Base-by-base conservation (phyloP, 768 basidiomycete genomes). In the Leccinum aurantiacum region DNA sequence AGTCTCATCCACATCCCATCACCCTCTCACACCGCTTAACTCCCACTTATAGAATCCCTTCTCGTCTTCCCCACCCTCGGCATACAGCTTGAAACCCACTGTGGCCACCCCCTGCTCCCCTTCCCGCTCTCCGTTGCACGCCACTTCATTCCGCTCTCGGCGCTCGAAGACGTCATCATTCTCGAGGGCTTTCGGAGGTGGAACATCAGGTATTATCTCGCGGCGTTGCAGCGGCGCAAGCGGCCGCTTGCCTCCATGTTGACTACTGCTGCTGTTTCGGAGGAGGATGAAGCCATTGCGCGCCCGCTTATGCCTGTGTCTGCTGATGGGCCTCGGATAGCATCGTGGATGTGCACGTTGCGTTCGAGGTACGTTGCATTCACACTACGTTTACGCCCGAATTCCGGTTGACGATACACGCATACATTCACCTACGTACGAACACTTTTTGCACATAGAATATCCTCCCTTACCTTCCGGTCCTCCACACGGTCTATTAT, bases 171-270 rank as follows among this genome's bases (percentile, higher is more conserved):
- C 58, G 76, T 89, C 48, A 65, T 91, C 29, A 86, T 93, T 56
- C 88, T 91, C 65, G 91, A 93, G 70, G 90, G 85, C 2, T 70
- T 92, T 15, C 78, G 73, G 11, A 73, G 88, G 51, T 93, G 90
- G 90, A 78, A 89, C 70, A 80, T 91, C 22, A 79, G 84, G 15
- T 90, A 84, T 27, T 67, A 89, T 67, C 74, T 91, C 9, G 85
- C 80, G 14, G 79, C 78, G 25, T 64, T 86, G 35, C 68, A 53
- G 7, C 75, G 31, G 63, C 15, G 41, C 7, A 25, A 10, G 10
- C 3, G 25, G 15, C 48, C 25, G 11, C 48, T 49, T 10, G 48
- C 48, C 14, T 15, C 6, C 14, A 25, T 0, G 11, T 49, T 49
- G 24, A 14, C 47, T 19, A 7, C 17, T 3, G 54, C 17, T 3